phyloP scores from a whole-genome alignment of 208 protist species.

The Crithidia sp. region DNA sequence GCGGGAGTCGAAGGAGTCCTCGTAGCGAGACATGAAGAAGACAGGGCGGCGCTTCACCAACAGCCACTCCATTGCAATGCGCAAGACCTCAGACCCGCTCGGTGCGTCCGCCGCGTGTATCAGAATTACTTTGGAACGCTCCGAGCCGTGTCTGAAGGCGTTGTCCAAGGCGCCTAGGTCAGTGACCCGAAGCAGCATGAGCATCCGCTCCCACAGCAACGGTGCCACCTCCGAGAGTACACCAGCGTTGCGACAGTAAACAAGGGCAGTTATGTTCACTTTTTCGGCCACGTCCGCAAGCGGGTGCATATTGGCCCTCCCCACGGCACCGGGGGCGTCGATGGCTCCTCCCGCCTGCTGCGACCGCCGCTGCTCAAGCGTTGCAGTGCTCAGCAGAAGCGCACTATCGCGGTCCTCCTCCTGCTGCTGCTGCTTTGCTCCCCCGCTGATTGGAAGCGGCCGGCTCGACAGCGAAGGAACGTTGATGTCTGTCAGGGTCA shows the following conservation, averaged over 20 bases:
- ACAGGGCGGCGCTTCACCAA: constrained; percentile 47
- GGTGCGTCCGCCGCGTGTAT: constrained; percentile 58
- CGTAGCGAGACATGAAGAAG: constrained; percentile 58
- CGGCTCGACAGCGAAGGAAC: constrained; percentile 18
- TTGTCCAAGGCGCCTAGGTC: constrained; percentile 45
- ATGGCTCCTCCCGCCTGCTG: constrained; percentile 27
- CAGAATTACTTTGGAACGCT: constrained; percentile 72
- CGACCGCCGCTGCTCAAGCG: constrained; percentile 45
- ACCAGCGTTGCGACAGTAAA: constrained; percentile 48
- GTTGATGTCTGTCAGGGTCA: constrained; percentile 27
- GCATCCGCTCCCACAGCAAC: constrained; percentile 64
- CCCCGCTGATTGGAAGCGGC: constrained; percentile 5
- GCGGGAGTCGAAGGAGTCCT: constrained; percentile 22
- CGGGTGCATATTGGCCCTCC: background rate
- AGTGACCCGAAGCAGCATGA: constrained; percentile 47
- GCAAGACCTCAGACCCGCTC: constrained; percentile 30
- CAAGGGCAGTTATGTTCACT: constrained; percentile 59
- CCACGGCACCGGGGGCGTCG: background rate
- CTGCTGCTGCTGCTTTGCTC: constrained; percentile 21
- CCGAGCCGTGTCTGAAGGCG: constrained; percentile 50
- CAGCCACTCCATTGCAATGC: constrained; percentile 55
- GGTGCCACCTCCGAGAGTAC: constrained; percentile 36
- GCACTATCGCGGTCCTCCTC: constrained; percentile 42
- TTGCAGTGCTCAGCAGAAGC: constrained; percentile 39
- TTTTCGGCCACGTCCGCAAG: constrained; percentile 35